Evolutionary conservation across 257 asterid genomes (phyloP), one percentile per base, ranked within the genome.

Genomic region (Jacaranda copaia): DNA sequence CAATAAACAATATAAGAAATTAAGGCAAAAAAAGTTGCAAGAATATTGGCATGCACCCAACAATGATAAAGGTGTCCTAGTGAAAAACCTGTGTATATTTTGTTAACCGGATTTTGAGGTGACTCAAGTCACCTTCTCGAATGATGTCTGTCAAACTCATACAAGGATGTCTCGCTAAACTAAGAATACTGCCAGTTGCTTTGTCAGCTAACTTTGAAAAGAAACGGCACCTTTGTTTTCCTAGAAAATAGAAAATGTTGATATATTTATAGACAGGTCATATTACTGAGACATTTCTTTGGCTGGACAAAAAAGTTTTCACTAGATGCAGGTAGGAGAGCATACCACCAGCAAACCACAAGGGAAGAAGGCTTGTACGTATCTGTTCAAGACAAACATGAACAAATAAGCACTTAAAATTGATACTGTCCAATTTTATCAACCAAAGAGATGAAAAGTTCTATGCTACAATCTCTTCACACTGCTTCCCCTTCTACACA

Each of bases 341-440:
- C 81, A 79, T 89, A 93, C 97, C 98, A 72, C 92, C 87, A 79
- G 83, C 88, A 86, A 81, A 92, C 85, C 92, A 87, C 85, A 90
- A 79, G 16, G 97, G 96, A 75, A 94, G 90, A 82, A 90, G 93
- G 77, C 79, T 55, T 71, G 79, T 64, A 51, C 89, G 87, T 67
- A 92, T 84, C 96, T 91, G 97, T 78, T 75, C 68, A 80, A 76
- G 61, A 81, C 63, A 84, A 76, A 81, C 55, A 74, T 63, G 68
- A 85, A 68, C 70, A 43, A 60, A 53, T 51, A 36, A 59, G n/a
- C 63, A 15, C 25, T 13, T 52, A 59, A 64, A 39, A 35, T 32
- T 60, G 70, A 73, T 19, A 61, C 18, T 53, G 43, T 61, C 5
- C 64, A 72, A 15, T 40, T 60, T 25, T 48, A 65, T 71, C 81